phyloP scores from a whole-genome alignment of 148 eudicot genomes.

The Cornus florida region DNA sequence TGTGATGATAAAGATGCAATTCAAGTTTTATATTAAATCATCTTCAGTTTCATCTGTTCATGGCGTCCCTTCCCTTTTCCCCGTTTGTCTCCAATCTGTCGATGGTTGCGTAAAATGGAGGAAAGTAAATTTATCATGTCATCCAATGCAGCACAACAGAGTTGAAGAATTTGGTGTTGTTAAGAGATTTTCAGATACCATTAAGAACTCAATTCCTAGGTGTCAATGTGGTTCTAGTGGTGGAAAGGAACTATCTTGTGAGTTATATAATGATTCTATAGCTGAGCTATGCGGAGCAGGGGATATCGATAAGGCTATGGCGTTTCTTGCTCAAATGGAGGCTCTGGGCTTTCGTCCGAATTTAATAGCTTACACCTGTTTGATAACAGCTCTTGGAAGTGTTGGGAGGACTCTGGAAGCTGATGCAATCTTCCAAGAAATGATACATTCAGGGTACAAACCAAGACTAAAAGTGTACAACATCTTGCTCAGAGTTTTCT shows the following conservation, averaged over 20 bases:
- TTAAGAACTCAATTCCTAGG: constrained; percentile 12
- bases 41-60: constrained; percentile 8
- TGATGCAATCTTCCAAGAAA: constrained; percentile 77
- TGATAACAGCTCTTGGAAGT: constrained; percentile 60
- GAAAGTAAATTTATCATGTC: not conserved
- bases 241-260: constrained; percentile 58
- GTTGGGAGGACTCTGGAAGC: constrained; percentile 84
- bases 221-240: constrained; percentile 10
- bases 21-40: not conserved
- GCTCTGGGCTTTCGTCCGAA: constrained; percentile 59
- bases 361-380: constrained; percentile 40
- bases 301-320: constrained; percentile 59
- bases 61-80: not conserved
- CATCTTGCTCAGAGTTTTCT: constrained; percentile 63
- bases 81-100: constrained; percentile 10
- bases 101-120: not conserved
- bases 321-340: constrained; percentile 66
- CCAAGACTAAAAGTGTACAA: constrained; percentile 56
- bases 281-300: constrained; percentile 46
- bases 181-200: constrained; percentile 7
- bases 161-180: not conserved
- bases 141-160: not conserved
- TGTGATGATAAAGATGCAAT: not conserved
- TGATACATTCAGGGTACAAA: constrained; percentile 50
- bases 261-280: constrained; percentile 46